These are phyloP conservation scores for Chaetomium sp. DNA, from an alignment of 2,329 filamentous ascomycete species.

Conservation along the genomic window DNA sequence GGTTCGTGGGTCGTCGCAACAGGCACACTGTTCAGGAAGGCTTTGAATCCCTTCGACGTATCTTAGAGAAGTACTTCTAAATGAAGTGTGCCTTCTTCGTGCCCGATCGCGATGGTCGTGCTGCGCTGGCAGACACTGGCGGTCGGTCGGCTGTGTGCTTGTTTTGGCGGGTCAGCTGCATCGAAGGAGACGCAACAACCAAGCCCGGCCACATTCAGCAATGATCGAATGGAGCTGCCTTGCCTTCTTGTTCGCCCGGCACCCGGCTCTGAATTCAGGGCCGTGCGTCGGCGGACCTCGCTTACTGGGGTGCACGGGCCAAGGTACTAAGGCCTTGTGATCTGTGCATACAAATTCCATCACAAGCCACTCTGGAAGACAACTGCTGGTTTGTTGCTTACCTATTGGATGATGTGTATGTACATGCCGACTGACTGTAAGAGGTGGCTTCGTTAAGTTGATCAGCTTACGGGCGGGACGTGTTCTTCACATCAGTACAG, in stretches of 20 bases:
- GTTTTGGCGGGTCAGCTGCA: constrained; percentile 28
- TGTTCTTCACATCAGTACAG: no score
- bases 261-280: constrained; percentile 15
- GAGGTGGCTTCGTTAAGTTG: no score
- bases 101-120: constrained; percentile 23
- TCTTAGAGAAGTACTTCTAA: constrained; percentile 27
- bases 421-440: no score
- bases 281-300: constrained; percentile 23
- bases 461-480: no score
- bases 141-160: constrained; percentile 21
- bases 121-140: constrained; percentile 23
- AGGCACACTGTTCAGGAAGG: constrained; percentile 10
- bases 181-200: constrained; percentile 18
- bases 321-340: background rate
- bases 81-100: constrained; percentile 3
- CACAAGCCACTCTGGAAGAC: no score
- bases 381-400: no score
- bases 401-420: no score
- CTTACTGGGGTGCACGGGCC: background rate
- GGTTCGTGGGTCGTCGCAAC: constrained; percentile 17
- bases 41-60: constrained; percentile 17
- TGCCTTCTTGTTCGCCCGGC: constrained; percentile 5
- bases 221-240: constrained; percentile 32
- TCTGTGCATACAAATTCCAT: no score
- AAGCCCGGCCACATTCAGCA: constrained; percentile 9